Base-by-base conservation (phyloP, 1,139 yeast species). In the Sugiyamaella japonica region DNA sequence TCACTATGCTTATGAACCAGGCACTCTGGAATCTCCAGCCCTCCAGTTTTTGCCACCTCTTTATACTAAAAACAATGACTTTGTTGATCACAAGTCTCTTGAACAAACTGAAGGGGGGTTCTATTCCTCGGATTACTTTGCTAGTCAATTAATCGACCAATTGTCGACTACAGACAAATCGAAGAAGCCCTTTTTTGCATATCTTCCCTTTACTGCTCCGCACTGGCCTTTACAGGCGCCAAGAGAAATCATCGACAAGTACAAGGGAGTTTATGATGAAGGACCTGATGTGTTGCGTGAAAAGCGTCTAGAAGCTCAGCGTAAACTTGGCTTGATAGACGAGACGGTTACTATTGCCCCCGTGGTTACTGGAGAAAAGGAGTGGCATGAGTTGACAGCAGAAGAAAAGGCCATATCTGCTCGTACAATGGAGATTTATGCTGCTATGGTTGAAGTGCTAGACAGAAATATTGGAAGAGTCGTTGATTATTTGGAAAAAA, bases 201-300 rank as follows among this genome's bases (percentile, higher is more conserved):
- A 73, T 47, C 67, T 81, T 54, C 80, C 85, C 1, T 80, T 78
- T 56, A 80, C 84, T 6, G 84, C 84, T 1, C 84, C 84, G 4
- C 84, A 80, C 63, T 81, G 84, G 84, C 84, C 84, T 7, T 73
- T 75, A 55, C 84, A 80, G 66, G 84, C 84, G 0, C 83, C 82
- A 3, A 65, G 67, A 41, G 77, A 77, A 8, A 63, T 71, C n/a
- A 72, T 79, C 53, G 73, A 66, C 3, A 80, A 79, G 59, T 81
- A 80, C 65, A 70, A 70, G 52, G 84, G 83, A 1, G 61, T 66
- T 12, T 80, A 80, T 62, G 76, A 78, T 60, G 70, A 67, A 10
- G 84, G 84, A 1, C 84, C 84, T 0, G 75, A 71, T 32, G 73
- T 61, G 9, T 67, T 80, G 43, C 67, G 85, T 50, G 63, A 62